Conservation (phyloP, 1,139 yeast species). For the Candida glucosophila region DNA sequence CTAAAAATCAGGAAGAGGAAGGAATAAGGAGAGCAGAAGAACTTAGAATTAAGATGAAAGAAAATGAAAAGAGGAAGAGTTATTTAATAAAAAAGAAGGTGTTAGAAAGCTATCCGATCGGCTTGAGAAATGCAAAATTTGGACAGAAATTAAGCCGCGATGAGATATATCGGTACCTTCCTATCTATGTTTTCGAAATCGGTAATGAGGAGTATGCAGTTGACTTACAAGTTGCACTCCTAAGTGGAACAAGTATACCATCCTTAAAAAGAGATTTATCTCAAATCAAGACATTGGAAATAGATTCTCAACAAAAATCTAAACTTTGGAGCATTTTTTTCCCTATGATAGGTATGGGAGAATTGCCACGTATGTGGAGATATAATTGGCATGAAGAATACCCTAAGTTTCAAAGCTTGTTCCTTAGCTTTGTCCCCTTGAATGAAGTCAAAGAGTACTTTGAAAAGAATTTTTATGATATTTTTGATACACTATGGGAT, state of each 20-base stretch:
- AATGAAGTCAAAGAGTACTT: slow-evolving; percentile 23
- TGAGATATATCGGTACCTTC: slow-evolving; percentile 34
- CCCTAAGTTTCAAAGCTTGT: slow-evolving; percentile 35
- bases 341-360: slow-evolving; percentile 45
- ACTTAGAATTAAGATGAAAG: slow-evolving; percentile 26
- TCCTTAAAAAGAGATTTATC: slow-evolving; percentile 23
- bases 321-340: slow-evolving; percentile 47
- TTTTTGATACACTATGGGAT: too few species aligned
- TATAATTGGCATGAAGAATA: too few species aligned
- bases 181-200: slow-evolving; percentile 37
- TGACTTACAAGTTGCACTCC: slow-evolving; percentile 58
- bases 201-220: slow-evolving; percentile 37
- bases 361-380: too few species aligned
- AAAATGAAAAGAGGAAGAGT: slow-evolving; percentile 24
- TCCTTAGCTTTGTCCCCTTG: slow-evolving; percentile 42
- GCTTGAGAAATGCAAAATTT: slow-evolving; percentile 45
- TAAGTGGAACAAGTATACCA: slow-evolving; percentile 37
- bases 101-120: slow-evolving; percentile 56
- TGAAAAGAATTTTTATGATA: too few species aligned
- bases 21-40: slow-evolving; percentile 19
- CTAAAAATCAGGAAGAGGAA: slow-evolving; percentile 25
- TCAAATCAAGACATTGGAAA: slow-evolving; percentile 13
- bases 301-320: slow-evolving; percentile 31
- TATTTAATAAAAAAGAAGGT: slow-evolving; percentile 30
- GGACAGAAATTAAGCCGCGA: slow-evolving; percentile 17